Percentiles rank a stretch among this genome's conserved stretches.
These are phyloP conservation scores for Cryphonectria naterciae DNA, from an alignment of 2,329 filamentous ascomycete species.

Conservation along the genomic window DNA sequence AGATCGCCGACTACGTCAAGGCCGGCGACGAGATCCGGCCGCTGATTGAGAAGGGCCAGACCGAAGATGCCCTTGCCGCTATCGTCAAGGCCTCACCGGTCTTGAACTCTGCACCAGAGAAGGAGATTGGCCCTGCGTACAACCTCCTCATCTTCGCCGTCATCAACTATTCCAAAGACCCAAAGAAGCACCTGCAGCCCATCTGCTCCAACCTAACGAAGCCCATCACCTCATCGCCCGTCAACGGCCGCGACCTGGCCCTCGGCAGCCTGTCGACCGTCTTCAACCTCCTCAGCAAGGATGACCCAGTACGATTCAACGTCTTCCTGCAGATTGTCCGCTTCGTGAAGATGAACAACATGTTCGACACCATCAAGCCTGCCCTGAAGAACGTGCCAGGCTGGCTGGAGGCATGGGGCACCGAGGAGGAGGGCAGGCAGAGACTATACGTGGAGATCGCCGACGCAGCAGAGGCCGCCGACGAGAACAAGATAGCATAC, in stretches of 20 bases:
- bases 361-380: slow-evolving; percentile 82
- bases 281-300: slow-evolving; percentile 86
- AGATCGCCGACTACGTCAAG: slow-evolving; percentile 94
- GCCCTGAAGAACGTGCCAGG: slow-evolving; percentile 81
- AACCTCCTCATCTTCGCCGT: slow-evolving; percentile 96
- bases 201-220: slow-evolving; percentile 89
- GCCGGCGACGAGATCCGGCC: slow-evolving; percentile 77
- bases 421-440: slow-evolving; percentile 79
- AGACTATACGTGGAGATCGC: slow-evolving; percentile 83
- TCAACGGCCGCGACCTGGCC: slow-evolving; percentile 83
- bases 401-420: slow-evolving; percentile 84
- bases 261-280: slow-evolving; percentile 91
- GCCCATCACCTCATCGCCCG: slow-evolving; percentile 82
- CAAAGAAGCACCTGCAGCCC: slow-evolving; percentile 81
- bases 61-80: slow-evolving; percentile 88
- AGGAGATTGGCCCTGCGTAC: slow-evolving; percentile 94
- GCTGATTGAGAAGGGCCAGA: slow-evolving; percentile 73
- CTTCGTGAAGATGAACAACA: slow-evolving; percentile 73
- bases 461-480: slow-evolving; percentile 77
- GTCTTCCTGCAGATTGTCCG: slow-evolving; percentile 88
- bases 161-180: slow-evolving; percentile 75
- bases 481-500: slow-evolving; percentile 72
- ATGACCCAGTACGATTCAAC: slow-evolving; percentile 82
- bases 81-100: slow-evolving; percentile 78
- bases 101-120: slow-evolving; percentile 87